A percentile compares a stretch with the other conserved stretches of the same genome.
Conservation (phyloP, 768 basidiomycete species). For the Termitomyces sp. region DNA sequence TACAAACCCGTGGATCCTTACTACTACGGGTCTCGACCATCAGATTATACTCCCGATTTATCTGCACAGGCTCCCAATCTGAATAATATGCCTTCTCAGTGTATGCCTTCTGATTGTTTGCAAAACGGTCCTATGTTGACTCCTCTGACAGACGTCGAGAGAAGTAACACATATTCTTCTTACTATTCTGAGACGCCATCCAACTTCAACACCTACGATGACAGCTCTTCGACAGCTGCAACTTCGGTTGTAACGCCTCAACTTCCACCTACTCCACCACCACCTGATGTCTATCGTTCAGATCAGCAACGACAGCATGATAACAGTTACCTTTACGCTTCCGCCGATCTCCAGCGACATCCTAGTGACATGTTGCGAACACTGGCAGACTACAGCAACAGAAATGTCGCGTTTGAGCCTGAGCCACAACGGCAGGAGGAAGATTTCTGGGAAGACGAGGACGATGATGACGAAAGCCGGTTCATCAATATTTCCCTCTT, state of each 20-base stretch:
- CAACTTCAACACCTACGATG: not conserved
- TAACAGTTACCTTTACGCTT: conserved; percentile 2
- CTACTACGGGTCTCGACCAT: conserved; percentile 10
- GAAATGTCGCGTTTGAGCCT: conserved; percentile 2
- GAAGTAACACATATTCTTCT: conserved; percentile 13
- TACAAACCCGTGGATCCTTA: conserved; percentile 15
- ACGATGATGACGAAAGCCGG: conserved; percentile 62
- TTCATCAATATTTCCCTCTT: conserved; percentile 89
- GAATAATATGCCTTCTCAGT: not conserved
- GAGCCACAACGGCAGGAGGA: conserved; percentile 23
- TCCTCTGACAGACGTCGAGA: not conserved
- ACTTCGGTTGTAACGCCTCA: conserved; percentile 5
- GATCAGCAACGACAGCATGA: not conserved
- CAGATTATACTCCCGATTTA: conserved; percentile 7
- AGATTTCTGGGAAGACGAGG: conserved; percentile 57
- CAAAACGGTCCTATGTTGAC: not conserved
- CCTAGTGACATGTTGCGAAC: conserved; percentile 32
- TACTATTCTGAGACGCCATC: conserved; percentile 1
- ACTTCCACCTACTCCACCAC: conserved; percentile 1
- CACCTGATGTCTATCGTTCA: conserved; percentile 2
- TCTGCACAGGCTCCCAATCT: conserved; percentile 2
- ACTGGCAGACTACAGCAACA: conserved; percentile 26
- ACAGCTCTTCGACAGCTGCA: conserved; percentile 1
- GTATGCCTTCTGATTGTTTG: conserved; percentile 6
- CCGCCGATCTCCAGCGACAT: conserved; percentile 20